Percentiles rank a stretch among this genome's conserved stretches.
These are phyloP conservation scores for Neocatenulostroma microsporum DNA, from an alignment of 2,329 filamentous ascomycete genomes.

Conservation along the genomic window DNA sequence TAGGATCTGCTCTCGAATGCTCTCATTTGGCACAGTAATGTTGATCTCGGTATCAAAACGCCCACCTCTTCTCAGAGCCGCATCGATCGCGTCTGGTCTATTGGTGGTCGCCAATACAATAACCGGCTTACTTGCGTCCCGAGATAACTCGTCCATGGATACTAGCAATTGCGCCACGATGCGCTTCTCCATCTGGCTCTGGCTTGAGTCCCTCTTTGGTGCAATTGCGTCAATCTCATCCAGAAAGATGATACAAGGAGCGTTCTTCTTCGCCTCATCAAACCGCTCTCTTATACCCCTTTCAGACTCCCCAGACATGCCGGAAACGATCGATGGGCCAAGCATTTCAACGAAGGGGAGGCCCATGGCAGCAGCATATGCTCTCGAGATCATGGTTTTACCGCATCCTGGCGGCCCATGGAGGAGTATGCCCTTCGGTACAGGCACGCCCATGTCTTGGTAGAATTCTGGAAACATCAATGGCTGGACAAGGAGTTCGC, in stretches of 20 bases:
- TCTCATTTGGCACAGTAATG: slow-evolving; percentile 76
- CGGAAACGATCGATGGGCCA: slow-evolving; percentile 71
- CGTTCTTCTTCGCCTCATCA: slow-evolving; percentile 76
- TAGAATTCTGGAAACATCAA: slow-evolving; percentile 62
- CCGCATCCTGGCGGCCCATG: slow-evolving; percentile 81
- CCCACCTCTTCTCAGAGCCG: slow-evolving; percentile 64
- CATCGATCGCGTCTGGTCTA: slow-evolving; percentile 75
- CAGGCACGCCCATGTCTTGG: slow-evolving; percentile 56
- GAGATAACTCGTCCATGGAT: slow-evolving; percentile 72
- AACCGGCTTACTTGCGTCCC: slow-evolving; percentile 62
- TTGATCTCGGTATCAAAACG: slow-evolving; percentile 79
- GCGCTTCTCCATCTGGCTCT: slow-evolving; percentile 82
- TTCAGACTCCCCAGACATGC: slow-evolving; percentile 84
- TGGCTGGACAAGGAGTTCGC: slow-evolving; percentile 64
- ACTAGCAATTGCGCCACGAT: slow-evolving; percentile 76
- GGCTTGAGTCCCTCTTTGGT: slow-evolving; percentile 72
- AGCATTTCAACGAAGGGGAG: slow-evolving; percentile 77
- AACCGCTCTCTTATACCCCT: slow-evolving; percentile 79
- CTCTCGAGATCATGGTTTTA: slow-evolving; percentile 77
- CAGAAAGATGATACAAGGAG: slow-evolving; percentile 84
- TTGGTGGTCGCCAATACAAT: slow-evolving; percentile 90
- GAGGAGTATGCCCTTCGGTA: slow-evolving; percentile 66
- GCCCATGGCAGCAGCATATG: slow-evolving; percentile 65
- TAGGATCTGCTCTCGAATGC: slow-evolving; percentile 69
- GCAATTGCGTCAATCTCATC: slow-evolving; percentile 90